Evolutionary conservation across 2,329 filamentous ascomycete genomes (phyloP).

Genomic region (Hypoxylon sp.): DNA sequence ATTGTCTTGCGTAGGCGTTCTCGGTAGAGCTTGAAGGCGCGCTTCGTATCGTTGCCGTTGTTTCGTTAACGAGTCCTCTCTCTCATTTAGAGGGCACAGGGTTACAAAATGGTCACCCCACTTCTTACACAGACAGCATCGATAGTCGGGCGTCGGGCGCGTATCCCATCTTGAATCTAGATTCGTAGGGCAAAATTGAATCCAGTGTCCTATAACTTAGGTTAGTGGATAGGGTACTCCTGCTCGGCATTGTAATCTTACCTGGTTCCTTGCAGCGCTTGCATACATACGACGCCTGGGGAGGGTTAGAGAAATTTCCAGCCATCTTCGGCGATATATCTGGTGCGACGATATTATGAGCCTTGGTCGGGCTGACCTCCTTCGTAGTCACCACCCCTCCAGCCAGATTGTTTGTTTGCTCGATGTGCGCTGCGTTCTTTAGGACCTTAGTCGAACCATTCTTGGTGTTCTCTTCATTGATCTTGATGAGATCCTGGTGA

Average conservation of each 20-base stretch:
- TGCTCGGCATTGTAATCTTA: conserved; percentile 33
- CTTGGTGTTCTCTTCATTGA: conserved; percentile 14
- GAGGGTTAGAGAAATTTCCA: neutral
- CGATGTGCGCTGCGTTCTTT: neutral
- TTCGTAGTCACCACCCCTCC: neutral
- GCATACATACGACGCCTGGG: conserved; percentile 49
- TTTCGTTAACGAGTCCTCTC: conserved; percentile 52
- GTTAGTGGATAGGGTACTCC: conserved; percentile 25
- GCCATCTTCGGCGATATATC: neutral
- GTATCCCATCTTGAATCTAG: conserved; percentile 56
- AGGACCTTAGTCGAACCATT: neutral
- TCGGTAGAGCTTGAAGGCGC: conserved; percentile 20
- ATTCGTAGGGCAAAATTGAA: conserved; percentile 59
- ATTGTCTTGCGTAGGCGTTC: conserved; percentile 2
- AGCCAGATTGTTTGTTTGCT: neutral
- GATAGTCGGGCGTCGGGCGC: conserved; percentile 51
- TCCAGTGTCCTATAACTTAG: conserved; percentile 54
- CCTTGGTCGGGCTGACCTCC: neutral
- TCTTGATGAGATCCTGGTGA: conserved; percentile 20
- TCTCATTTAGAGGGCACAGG: conserved; percentile 55
- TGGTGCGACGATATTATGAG: neutral
- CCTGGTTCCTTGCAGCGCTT: conserved; percentile 52
- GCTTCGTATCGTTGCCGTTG: conserved; percentile 47
- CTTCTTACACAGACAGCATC: conserved; percentile 54
- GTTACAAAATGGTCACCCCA: conserved; percentile 54